Conservation (phyloP, 2,329 filamentous ascomycete species). For the Dendrostoma leiphaemia region DNA sequence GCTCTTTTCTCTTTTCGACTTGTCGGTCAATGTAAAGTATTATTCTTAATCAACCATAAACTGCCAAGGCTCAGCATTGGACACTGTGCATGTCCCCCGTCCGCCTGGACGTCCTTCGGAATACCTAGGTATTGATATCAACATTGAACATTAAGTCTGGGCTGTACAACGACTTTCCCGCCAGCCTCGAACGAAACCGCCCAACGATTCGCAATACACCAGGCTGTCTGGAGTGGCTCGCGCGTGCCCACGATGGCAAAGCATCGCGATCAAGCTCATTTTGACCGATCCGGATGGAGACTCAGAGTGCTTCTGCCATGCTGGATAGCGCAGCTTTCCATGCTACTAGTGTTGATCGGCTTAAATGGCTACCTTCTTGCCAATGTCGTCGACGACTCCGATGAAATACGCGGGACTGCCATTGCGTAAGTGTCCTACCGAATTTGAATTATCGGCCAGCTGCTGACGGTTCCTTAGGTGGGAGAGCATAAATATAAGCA, state of each 20-base stretch:
- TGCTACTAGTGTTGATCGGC: constrained; percentile 46
- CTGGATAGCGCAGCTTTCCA: constrained; percentile 47
- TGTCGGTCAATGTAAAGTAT: neutral
- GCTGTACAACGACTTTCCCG: neutral
- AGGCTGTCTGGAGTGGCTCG: neutral
- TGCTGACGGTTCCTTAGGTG: constrained; percentile 37
- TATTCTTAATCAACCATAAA: no score
- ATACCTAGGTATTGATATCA: neutral
- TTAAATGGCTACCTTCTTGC: constrained; percentile 54
- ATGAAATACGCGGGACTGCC: constrained; percentile 35
- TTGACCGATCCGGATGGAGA: constrained; percentile 51
- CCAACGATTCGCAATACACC: neutral
- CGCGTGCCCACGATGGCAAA: constrained; percentile 30
- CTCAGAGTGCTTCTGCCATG: constrained; percentile 44
- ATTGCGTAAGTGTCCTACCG: constrained; percentile 40
- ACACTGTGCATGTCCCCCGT: no score
- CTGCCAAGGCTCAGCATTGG: no score
- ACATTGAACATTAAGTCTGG: neutral
- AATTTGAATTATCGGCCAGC: constrained; percentile 26
- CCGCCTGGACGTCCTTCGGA: no score
- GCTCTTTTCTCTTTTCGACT: constrained; percentile 1
- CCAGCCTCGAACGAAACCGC: neutral
- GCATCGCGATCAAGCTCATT: constrained; percentile 51
- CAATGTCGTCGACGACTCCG: constrained; percentile 41
- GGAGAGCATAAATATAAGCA: constrained; percentile 50